Conservation (phyloP, 2,329 filamentous ascomycete genomes). For the Triangularia verruculosa region DNA sequence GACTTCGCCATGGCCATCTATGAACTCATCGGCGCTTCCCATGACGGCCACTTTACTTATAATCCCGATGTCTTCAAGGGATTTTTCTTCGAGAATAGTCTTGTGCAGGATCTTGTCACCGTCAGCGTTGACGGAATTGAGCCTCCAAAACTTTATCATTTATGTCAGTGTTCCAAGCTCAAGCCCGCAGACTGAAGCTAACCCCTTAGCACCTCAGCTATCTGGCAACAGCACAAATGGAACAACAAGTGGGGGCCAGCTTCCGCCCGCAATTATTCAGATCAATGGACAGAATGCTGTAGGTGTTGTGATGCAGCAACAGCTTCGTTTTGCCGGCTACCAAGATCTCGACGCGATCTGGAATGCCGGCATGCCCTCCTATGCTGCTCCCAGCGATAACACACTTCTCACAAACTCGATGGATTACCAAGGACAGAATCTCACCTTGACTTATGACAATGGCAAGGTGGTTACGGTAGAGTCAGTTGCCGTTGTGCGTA, state of each 20-base stretch:
- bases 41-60: constrained; percentile 64
- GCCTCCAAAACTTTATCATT: constrained; percentile 56
- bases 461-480: constrained; percentile 31
- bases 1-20: constrained; percentile 55
- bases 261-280: constrained; percentile 47
- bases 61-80: constrained; percentile 52
- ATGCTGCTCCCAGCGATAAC: constrained; percentile 26
- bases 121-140: constrained; percentile 58
- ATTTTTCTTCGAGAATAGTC: constrained; percentile 43
- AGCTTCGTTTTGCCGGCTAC: constrained; percentile 36
- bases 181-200: not conserved
- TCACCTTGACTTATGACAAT: constrained; percentile 36
- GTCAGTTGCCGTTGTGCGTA: constrained; percentile 28
- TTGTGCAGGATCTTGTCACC: constrained; percentile 48
- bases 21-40: constrained; percentile 49
- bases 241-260: constrained; percentile 15
- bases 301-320: constrained; percentile 38
- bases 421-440: constrained; percentile 30
- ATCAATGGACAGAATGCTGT: constrained; percentile 58
- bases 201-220: not conserved
- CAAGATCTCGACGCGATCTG: constrained; percentile 59
- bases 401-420: constrained; percentile 28
- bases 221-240: not conserved
- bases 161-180: constrained; percentile 34
- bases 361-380: constrained; percentile 33